These are phyloP conservation scores for Aschersonia sp. DNA, from an alignment of 2,329 filamentous ascomycete genomes.

Conservation along the genomic window DNA sequence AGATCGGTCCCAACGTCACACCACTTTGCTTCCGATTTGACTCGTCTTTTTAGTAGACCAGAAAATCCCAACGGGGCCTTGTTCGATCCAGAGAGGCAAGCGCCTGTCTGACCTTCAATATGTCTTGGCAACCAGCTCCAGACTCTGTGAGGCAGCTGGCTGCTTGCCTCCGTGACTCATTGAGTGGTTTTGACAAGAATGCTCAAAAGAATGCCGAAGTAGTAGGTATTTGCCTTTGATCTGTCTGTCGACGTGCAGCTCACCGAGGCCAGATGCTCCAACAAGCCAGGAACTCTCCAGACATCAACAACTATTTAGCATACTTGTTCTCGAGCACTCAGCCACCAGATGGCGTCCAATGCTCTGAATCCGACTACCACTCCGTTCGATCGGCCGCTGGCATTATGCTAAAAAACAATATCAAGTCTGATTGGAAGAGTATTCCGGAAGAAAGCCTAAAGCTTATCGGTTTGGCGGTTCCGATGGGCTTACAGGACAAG, in stretches of 20 bases:
- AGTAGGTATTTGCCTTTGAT: constrained; percentile 34
- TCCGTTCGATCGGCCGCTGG: constrained; percentile 75
- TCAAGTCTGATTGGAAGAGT: constrained; percentile 59
- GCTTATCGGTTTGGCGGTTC: constrained; percentile 67
- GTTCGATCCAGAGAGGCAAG: constrained; percentile 2
- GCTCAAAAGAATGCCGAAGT: constrained; percentile 81
- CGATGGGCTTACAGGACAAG: constrained; percentile 67
- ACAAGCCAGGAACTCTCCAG: constrained; percentile 75
- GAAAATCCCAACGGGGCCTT: constrained; percentile 1
- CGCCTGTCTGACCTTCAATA: constrained; percentile 22
- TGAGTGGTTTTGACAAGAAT: constrained; percentile 66
- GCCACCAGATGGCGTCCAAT: constrained; percentile 43
- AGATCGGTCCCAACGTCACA: neutral
- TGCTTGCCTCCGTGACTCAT: constrained; percentile 77
- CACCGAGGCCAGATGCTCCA: constrained; percentile 60
- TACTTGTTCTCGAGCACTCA: constrained; percentile 69
- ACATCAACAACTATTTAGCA: constrained; percentile 94
- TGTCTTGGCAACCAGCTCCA: constrained; percentile 86
- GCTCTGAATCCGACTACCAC: constrained; percentile 48
- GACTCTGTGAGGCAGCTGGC: constrained; percentile 83
- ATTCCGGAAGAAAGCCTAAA: constrained; percentile 60
- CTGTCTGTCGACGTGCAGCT: too few relatives aligned
- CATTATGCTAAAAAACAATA: constrained; percentile 91
- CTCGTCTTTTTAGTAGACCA: too few relatives aligned
- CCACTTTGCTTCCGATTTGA: neutral